Base-by-base conservation (phyloP, 176 grass and related monocot genomes). In the Phoenix dactylifera region DNA sequence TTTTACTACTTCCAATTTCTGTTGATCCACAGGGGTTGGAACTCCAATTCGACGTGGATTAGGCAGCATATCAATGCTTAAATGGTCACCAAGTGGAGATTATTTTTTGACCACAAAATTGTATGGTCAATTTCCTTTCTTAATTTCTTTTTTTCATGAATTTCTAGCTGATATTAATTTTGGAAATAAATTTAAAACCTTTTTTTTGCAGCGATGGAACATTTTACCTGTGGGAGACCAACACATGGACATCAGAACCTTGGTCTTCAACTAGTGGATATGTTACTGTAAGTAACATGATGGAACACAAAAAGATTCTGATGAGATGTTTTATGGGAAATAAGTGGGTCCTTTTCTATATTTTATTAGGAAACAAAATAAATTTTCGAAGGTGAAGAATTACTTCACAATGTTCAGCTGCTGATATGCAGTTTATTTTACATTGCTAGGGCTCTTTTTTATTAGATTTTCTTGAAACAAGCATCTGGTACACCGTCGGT, bases 181-280 rank as follows among this genome's bases (percentile, higher is more conserved):
- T n/a, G 52, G 52, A 22, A 1, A 23, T 79, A 18, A 22, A 77
- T n/a, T 65, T 72, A 23, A 67, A 60, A 57, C 17, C 74, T 4
- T 35, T 74, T 26, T 56, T 26, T 17, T 76, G 26, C 30, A 97
- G 93, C 1, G 87, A 97, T 85, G 93, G 93, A 65, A 97, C 81
- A 59, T 97, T 97, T 67, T 83, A 97, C 72, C 79, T 97, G 24
- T 91, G 87, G 93, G 93, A 97, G 62, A 97, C 93, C 50, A 91
- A 85, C 65, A 97, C 81, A 51, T 97, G 87, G 87, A 91, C 78
- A 14, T 97, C 93, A 28, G 87, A 97, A 78, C 87, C 87, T 23
- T 97, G 87, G 87, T 91, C 93, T 80, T 88, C 93, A 77, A 85
- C 93, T 68, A 83, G 83, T 15, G 93, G 87, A 70, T 87, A 74